These are phyloP conservation scores for Colletotrichum tanaceti DNA, from an alignment of 2,329 filamentous ascomycete species.

Conservation along the genomic window DNA sequence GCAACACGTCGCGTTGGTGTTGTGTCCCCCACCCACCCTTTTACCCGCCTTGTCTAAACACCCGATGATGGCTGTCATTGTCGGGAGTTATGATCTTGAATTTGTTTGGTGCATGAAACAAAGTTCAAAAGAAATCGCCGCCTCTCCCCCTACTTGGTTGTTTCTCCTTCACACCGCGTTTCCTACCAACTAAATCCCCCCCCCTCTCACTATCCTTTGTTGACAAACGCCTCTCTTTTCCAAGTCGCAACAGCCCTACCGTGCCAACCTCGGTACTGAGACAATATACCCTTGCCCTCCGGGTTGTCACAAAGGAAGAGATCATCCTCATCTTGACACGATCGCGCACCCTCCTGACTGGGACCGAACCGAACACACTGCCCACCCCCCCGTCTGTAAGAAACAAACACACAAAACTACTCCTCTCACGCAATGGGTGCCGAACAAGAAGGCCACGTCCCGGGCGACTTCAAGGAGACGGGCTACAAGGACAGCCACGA, in stretches of 20 bases:
- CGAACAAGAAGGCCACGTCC: constrained; percentile 26
- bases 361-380: not conserved
- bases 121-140: constrained; percentile 30
- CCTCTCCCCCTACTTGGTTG: not conserved
- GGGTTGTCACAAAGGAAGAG: no score
- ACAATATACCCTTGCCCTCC: not conserved
- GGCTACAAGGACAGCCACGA: constrained; percentile 60
- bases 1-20: not conserved
- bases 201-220: not conserved
- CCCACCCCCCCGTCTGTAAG: not conserved
- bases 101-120: constrained; percentile 9
- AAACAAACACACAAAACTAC: not conserved
- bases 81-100: constrained; percentile 6
- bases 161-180: not conserved
- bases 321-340: not conserved
- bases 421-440: constrained; percentile 23
- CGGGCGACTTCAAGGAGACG: constrained; percentile 22
- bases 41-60: constrained; percentile 9
- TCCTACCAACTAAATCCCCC: not conserved
- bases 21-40: constrained; percentile 1
- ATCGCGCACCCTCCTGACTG: not conserved
- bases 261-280: not conserved
- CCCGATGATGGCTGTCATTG: not conserved
- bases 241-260: not conserved
- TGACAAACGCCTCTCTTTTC: not conserved